A percentile compares a stretch with the other conserved stretches of the same genome.
These are phyloP conservation scores for Mycena filopes DNA, from an alignment of 768 basidiomycete species.

Conservation along the genomic window DNA sequence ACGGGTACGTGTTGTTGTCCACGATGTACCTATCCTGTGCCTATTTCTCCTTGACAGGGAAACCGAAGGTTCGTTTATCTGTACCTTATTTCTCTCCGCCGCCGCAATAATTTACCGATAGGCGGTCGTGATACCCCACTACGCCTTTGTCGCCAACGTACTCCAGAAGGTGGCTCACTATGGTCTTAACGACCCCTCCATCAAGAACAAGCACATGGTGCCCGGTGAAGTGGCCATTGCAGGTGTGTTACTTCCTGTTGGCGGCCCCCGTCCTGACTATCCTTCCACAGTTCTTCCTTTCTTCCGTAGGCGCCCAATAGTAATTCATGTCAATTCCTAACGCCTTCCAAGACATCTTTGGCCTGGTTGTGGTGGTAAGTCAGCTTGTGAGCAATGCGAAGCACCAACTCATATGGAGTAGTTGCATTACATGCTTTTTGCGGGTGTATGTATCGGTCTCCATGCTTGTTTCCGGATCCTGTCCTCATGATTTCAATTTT, in stretches of 20 bases:
- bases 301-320: conserved; percentile 56
- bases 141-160: conserved; percentile 69
- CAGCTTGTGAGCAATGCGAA: not conserved
- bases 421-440: conserved; percentile 66
- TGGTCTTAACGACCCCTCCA: conserved; percentile 51
- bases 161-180: conserved; percentile 68
- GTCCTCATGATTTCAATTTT: conserved; percentile 22
- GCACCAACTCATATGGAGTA: conserved; percentile 33
- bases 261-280: not conserved
- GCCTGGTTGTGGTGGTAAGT: conserved; percentile 65
- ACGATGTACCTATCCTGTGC: not conserved
- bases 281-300: conserved; percentile 62
- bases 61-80: conserved; percentile 46
- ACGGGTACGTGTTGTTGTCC: conserved; percentile 61
- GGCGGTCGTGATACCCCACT: conserved; percentile 78
- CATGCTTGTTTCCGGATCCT: not conserved
- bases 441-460: conserved; percentile 55
- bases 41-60: conserved; percentile 37
- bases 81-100: not conserved
- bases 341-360: conserved; percentile 62
- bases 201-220: conserved; percentile 51
- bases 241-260: conserved; percentile 52
- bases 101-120: conserved; percentile 32
- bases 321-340: not conserved
- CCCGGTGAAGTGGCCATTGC: conserved; percentile 69